These are phyloP conservation scores for Dittrichia graveolens DNA, from an alignment of 129 eudicot species.

Conservation along the genomic window DNA sequence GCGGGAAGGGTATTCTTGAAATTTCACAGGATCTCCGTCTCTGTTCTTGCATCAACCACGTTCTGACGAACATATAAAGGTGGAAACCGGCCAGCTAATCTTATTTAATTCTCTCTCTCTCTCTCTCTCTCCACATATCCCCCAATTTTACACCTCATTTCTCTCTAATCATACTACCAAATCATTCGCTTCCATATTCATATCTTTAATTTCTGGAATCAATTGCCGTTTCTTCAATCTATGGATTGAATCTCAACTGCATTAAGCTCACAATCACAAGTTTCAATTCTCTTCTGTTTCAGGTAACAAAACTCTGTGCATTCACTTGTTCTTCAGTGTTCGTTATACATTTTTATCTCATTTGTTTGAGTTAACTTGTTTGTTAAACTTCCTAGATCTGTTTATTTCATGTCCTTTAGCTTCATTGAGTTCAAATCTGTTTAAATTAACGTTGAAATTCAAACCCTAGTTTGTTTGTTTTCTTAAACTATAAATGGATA, in stretches of 20 bases:
- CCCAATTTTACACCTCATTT: constrained; percentile 9
- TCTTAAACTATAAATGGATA: not conserved
- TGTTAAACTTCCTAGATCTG: constrained; percentile 34
- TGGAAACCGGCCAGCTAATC: constrained; percentile 36
- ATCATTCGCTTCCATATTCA: not conserved
- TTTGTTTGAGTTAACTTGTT: not conserved
- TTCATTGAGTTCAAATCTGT: constrained; percentile 18
- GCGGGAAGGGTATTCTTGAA: not conserved
- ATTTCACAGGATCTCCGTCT: not conserved
- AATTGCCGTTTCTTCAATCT: constrained; percentile 11
- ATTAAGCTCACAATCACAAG: not conserved
- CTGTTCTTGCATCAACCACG: constrained; percentile 30
- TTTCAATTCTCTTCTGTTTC: constrained; percentile 6
- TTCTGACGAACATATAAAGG: constrained; percentile 27
- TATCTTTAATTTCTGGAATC: constrained; percentile 13
- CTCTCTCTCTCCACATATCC: not conserved
- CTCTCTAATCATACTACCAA: constrained; percentile 8
- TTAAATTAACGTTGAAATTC: constrained; percentile 4
- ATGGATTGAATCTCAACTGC: constrained; percentile 27
- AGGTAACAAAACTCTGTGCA: not conserved
- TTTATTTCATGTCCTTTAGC: constrained; percentile 1
- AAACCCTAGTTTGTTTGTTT: constrained; percentile 31
- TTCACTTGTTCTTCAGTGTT: constrained; percentile 17
- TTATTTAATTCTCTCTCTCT: constrained; percentile 18
- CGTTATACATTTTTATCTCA: constrained; percentile 2